Evolutionary conservation across 208 protist species (phyloP).

Genomic region (Leishmania tropica): DNA sequence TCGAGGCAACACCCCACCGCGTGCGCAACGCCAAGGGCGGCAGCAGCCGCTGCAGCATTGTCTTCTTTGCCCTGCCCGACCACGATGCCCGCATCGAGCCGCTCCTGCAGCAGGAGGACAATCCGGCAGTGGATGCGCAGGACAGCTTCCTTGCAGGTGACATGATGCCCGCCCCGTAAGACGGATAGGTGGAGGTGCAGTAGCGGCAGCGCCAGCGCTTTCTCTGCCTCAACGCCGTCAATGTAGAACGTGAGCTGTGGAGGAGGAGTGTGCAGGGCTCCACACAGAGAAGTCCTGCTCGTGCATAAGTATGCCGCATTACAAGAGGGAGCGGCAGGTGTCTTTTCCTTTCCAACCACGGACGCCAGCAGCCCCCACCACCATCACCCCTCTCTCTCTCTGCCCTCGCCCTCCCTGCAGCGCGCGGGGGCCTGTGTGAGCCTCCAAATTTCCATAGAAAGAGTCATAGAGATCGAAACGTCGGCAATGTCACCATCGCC

Average conservation of each 20-base stretch:
- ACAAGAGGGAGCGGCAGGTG: background rate
- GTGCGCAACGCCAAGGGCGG: constrained; percentile 70
- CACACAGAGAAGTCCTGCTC: background rate
- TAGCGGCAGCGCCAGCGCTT: background rate
- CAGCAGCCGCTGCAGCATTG: constrained; percentile 79
- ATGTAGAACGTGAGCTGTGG: background rate
- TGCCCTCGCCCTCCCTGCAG: background rate
- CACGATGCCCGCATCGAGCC: constrained; percentile 85
- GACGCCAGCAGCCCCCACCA: background rate
- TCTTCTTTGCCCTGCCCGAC: constrained; percentile 86
- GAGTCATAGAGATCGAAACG: background rate
- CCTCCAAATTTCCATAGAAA: background rate
- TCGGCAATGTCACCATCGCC: background rate
- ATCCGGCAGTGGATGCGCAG: constrained; percentile 71
- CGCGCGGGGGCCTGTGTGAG: background rate
- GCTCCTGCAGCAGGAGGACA: constrained; percentile 86
- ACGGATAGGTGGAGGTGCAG: background rate
- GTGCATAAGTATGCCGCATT: background rate
- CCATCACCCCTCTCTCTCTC: background rate
- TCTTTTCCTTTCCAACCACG: background rate
- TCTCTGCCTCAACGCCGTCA: background rate
- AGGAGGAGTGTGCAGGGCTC: background rate
- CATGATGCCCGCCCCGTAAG: constrained; percentile 68
- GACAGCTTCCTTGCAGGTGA: constrained; percentile 83
- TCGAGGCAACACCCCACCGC: constrained; percentile 87